Percentiles rank a stretch among this genome's conserved stretches.
Evolutionary conservation across 768 basidiomycete species (phyloP).

Genomic region (Hypholoma sublateritium): DNA sequence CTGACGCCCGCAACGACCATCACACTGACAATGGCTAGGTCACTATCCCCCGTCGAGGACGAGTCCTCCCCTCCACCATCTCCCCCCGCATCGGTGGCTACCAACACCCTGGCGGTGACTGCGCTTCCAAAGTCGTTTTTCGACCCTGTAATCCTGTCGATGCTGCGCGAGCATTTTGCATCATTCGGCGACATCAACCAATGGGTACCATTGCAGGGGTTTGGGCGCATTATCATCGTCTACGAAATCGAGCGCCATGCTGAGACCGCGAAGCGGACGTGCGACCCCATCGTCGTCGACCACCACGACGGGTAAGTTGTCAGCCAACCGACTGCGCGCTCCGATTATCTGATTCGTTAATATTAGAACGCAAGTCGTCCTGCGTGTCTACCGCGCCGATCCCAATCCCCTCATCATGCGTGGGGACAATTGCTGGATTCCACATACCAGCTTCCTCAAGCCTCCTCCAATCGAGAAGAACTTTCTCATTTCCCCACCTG

Average conservation of each 20-base stretch:
- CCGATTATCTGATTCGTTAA: slow-evolving; percentile 3
- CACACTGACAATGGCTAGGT: slow-evolving; percentile 12
- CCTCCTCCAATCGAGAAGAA: slow-evolving; percentile 88
- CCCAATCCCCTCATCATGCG: slow-evolving; percentile 56
- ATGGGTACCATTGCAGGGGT: slow-evolving; percentile 86
- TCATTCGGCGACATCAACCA: slow-evolving; percentile 80
- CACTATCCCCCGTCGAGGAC: slow-evolving; percentile 3
- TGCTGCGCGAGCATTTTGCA: slow-evolving; percentile 71
- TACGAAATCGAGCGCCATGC: slow-evolving; percentile 65
- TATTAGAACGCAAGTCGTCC: slow-evolving; percentile 45
- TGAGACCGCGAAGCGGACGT: slow-evolving; percentile 61
- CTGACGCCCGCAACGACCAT: slow-evolving; percentile 2
- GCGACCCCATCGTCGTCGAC: slow-evolving; percentile 65
- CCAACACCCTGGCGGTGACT: slow-evolving; percentile 87
- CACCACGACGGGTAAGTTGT: slow-evolving; percentile 48
- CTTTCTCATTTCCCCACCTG: slow-evolving; percentile 97
- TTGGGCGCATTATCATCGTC: slow-evolving; percentile 82
- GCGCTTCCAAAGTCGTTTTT: slow-evolving; percentile 79
- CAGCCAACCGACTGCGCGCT: slow-evolving; percentile 7
- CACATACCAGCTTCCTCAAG: slow-evolving; percentile 56
- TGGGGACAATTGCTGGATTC: slow-evolving; percentile 30
- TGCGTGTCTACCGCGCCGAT: slow-evolving; percentile 76
- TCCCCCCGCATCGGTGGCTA: slow-evolving; percentile 32
- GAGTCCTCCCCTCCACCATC: slow-evolving; percentile 20
- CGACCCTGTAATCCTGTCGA: slow-evolving; percentile 61